Evolutionary conservation across 2,329 filamentous ascomycete genomes (phyloP).

Genomic region (Bipolaris bicolor): DNA sequence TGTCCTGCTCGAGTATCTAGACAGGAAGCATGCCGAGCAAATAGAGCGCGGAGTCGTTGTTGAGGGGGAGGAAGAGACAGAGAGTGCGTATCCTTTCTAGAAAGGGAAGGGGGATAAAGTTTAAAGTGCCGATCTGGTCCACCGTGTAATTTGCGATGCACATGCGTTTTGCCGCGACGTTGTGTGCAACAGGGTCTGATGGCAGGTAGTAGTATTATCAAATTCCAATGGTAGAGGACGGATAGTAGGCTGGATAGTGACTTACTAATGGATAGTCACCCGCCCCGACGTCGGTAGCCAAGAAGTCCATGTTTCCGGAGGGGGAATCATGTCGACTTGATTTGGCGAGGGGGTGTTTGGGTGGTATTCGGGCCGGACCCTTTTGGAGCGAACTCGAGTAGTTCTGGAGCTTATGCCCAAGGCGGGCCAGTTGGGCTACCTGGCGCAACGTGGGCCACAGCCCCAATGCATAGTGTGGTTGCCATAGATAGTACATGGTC

Average conservation of each 20-base stretch:
- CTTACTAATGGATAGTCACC: no score
- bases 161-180: not conserved
- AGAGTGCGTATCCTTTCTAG: conserved; percentile 65
- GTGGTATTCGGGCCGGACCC: conserved; percentile 9
- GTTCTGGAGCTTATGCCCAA: conserved; percentile 6
- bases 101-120: not conserved
- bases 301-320: not conserved
- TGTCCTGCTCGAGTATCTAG: conserved; percentile 77
- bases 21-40: conserved; percentile 76
- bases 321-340: not conserved
- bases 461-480: not conserved
- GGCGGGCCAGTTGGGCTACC: not conserved
- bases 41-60: conserved; percentile 69
- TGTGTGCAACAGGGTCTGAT: not conserved
- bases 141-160: not conserved
- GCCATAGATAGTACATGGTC: not conserved
- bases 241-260: no score
- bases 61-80: conserved; percentile 64
- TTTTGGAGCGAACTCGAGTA: conserved; percentile 5
- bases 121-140: not conserved
- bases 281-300: not conserved
- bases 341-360: not conserved
- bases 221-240: not conserved
- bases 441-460: not conserved
- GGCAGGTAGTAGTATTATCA: not conserved